These are phyloP conservation scores for Betula pendula DNA, from an alignment of 306 rosid species.

Conservation along the genomic window DNA sequence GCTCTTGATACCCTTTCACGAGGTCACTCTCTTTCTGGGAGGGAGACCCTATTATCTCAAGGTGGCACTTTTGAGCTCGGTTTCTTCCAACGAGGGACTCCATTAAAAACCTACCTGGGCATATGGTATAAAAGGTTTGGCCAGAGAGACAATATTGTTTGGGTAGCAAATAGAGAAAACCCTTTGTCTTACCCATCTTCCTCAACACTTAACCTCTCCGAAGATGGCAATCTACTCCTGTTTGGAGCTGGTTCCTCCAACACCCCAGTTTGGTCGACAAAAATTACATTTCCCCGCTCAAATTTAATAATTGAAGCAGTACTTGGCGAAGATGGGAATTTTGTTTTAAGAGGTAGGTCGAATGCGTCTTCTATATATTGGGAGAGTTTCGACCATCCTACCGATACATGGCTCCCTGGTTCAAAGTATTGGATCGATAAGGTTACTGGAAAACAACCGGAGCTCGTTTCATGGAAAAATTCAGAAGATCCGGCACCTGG, in stretches of 20 bases:
- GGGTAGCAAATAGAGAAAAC: background rate
- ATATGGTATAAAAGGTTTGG: background rate
- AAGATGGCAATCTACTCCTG: background rate
- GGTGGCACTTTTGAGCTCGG: background rate
- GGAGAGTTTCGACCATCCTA: background rate
- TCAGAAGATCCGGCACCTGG: conserved; percentile 38
- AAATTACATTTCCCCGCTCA: background rate
- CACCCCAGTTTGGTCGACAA: background rate
- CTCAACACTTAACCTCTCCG: background rate
- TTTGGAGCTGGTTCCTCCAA: background rate
- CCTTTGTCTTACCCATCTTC: background rate
- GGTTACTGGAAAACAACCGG: conserved; percentile 30
- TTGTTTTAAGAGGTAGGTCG: background rate
- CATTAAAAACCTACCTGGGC: background rate
- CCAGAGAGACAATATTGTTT: background rate
- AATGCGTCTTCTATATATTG: background rate
- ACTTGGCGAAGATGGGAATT: background rate
- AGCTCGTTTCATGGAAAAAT: conserved; percentile 47
- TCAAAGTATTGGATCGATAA: conserved; percentile 33
- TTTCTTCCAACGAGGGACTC: background rate
- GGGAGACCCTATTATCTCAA: background rate
- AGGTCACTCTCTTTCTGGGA: background rate
- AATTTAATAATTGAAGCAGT: background rate
- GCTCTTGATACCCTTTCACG: background rate
- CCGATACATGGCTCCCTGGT: conserved; percentile 47